phyloP scores from a whole-genome alignment of 805 yeast genomes.

The Candida odintsovae region DNA sequence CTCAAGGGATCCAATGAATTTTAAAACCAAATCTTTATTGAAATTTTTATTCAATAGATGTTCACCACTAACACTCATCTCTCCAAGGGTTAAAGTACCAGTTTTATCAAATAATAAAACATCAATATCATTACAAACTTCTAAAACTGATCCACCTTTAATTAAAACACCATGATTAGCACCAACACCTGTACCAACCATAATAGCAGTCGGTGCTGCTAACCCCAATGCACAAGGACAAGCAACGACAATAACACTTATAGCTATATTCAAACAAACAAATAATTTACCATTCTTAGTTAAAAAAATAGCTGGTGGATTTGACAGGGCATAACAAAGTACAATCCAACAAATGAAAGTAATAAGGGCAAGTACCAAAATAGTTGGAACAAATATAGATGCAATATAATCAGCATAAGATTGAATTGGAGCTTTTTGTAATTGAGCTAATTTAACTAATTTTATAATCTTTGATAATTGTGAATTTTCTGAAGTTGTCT shows the following conservation, averaged over 20 bases:
- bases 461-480: conserved; percentile 82
- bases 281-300: conserved; percentile 51
- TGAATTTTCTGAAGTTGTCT: conserved; percentile 74
- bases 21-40: conserved; percentile 34
- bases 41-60: conserved; percentile 12
- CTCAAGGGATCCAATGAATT: conserved; percentile 54
- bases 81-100: conserved; percentile 88
- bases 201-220: conserved; percentile 97
- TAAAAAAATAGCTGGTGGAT: conserved; percentile 46
- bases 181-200: conserved; percentile 98
- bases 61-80: conserved; percentile 44
- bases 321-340: conserved; percentile 28
- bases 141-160: conserved; percentile 89
- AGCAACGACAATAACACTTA: conserved; percentile 93
- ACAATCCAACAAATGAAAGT: conserved; percentile 67
- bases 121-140: conserved; percentile 57
- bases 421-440: conserved; percentile 86
- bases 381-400: conserved; percentile 75
- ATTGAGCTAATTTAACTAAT: conserved; percentile 85
- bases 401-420: conserved; percentile 82
- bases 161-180: conserved; percentile 85
- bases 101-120: conserved; percentile 88
- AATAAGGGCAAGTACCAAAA: conserved; percentile 50
- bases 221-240: conserved; percentile 98
- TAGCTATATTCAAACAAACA: conserved; percentile 71